These are phyloP conservation scores for Talaromyces islandicus DNA, from an alignment of 2,329 filamentous ascomycete species.

Conservation along the genomic window DNA sequence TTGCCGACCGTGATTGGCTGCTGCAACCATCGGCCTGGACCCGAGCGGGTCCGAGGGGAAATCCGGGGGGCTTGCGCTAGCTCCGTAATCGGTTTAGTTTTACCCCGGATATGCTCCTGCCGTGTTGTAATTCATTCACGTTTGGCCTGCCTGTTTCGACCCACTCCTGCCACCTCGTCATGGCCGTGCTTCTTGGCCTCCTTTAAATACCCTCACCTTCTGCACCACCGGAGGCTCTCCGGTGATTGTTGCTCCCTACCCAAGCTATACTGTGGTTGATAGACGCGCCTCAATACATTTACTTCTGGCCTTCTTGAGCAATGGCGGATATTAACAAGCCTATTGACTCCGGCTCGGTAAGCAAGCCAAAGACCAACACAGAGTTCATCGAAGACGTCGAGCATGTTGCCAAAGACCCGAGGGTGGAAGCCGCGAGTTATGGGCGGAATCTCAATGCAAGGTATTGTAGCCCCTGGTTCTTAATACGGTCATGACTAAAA, in stretches of 20 bases:
- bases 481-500: neutral
- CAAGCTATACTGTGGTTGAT: neutral
- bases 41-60: neutral
- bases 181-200: neutral
- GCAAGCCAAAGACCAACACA: neutral
- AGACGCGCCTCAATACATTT: too few relatives aligned
- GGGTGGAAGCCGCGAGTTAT: neutral
- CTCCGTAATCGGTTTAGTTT: neutral
- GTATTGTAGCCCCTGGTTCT: neutral
- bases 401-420: neutral
- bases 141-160: neutral
- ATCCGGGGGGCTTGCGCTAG: neutral
- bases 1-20: neutral
- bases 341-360: neutral
- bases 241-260: neutral
- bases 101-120: neutral
- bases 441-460: neutral
- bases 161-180: neutral
- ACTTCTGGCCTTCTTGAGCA: neutral
- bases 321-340: neutral
- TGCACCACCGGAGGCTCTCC: neutral
- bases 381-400: neutral
- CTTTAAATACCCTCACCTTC: neutral
- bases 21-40: neutral
- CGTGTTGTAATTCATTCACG: neutral